These are phyloP conservation scores for Pinus taeda DNA, from an alignment of 75 land plant genomes.

Conservation along the genomic window DNA sequence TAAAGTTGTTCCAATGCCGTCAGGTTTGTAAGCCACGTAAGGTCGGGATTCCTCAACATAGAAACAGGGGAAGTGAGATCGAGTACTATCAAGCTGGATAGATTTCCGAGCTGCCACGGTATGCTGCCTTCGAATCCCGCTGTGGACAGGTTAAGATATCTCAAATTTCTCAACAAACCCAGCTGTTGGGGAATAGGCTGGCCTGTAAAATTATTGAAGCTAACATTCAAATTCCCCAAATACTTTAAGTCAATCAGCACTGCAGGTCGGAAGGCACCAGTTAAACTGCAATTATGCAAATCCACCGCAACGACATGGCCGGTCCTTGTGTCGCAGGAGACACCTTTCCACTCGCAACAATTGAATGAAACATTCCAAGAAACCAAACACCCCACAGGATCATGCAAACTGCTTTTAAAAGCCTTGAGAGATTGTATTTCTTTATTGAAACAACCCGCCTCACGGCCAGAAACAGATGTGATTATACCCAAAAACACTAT, in stretches of 20 bases:
- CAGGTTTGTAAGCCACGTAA: not conserved
- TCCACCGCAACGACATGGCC: constrained; percentile 13
- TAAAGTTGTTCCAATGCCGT: not conserved
- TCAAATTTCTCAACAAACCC: constrained; percentile 12
- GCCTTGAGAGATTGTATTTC: constrained; percentile 20
- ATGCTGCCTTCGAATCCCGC: not conserved
- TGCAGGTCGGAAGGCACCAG: no score
- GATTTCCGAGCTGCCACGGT: not conserved
- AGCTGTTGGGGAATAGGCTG: constrained; percentile 17
- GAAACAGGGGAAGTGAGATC: not conserved
- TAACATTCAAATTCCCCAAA: constrained; percentile 21
- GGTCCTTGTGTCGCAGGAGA: constrained; percentile 12
- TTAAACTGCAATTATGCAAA: no score
- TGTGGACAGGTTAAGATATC: constrained; percentile 4
- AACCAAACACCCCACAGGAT: constrained; percentile 4
- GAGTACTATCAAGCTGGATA: not conserved
- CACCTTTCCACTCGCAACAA: constrained; percentile 30
- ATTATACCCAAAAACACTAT: no score
- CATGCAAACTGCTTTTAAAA: constrained; percentile 11
- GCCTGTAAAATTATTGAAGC: constrained; percentile 19
- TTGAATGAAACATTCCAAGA: constrained; percentile 16
- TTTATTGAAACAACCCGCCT: constrained; percentile 3
- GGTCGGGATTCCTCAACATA: not conserved
- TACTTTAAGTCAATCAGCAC: constrained; percentile 6
- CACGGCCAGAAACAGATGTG: no score